Conservation (phyloP, 2,329 filamentous ascomycete species). For the Xylariales sp. region DNA sequence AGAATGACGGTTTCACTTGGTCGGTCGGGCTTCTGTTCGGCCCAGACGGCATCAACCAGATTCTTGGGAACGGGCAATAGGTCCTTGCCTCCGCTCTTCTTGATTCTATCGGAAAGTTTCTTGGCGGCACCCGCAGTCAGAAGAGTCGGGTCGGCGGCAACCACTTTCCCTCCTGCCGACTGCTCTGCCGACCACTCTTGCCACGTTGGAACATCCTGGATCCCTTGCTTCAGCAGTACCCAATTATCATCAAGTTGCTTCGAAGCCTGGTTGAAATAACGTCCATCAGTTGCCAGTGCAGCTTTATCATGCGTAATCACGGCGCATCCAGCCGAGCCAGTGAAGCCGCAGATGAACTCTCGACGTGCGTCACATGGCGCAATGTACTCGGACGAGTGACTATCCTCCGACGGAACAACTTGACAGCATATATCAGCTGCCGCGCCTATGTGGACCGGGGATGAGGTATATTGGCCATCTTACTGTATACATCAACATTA, state of each 20-base stretch:
- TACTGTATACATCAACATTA: slow-evolving; percentile 90
- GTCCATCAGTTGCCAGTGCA: slow-evolving; percentile 86
- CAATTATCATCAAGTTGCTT: slow-evolving; percentile 91
- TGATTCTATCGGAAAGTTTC: slow-evolving; percentile 80
- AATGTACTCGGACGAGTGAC: slow-evolving; percentile 97
- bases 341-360: slow-evolving; percentile 90
- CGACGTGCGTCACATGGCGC: slow-evolving; percentile 89
- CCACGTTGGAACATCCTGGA: slow-evolving; percentile 94
- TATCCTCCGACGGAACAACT: slow-evolving; percentile 97
- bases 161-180: slow-evolving; percentile 77
- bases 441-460: slow-evolving; percentile 12
- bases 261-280: slow-evolving; percentile 95
- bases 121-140: slow-evolving; percentile 61
- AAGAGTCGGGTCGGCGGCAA: slow-evolving; percentile 86
- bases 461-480: slow-evolving; percentile 24
- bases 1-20: slow-evolving; percentile 73
- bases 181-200: slow-evolving; percentile 93
- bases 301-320: slow-evolving; percentile 84
- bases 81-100: slow-evolving; percentile 75
- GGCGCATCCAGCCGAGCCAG: slow-evolving; percentile 89
- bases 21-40: slow-evolving; percentile 61
- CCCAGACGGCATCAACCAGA: slow-evolving; percentile 90
- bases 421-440: slow-evolving; percentile 20
- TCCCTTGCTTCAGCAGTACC: slow-evolving; percentile 84
- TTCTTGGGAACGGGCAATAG: slow-evolving; percentile 75